Evolutionary conservation across 176 grass and related monocot species (phyloP).

Genomic region (Urochloa ruziziensis): DNA sequence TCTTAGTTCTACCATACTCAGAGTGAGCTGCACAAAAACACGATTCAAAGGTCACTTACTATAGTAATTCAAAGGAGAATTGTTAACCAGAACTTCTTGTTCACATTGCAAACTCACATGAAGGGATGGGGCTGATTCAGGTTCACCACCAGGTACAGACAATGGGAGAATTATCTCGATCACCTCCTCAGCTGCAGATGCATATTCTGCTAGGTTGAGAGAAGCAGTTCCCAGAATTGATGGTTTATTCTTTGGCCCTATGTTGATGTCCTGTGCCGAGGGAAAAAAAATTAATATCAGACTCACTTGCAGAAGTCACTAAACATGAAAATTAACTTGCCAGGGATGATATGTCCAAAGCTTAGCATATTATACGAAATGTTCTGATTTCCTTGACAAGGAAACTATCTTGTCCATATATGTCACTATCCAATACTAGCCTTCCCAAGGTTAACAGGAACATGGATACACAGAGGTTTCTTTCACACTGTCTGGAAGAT

Average conservation of each 20-base stretch:
- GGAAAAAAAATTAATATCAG: conserved; percentile 13
- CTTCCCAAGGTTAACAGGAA: conserved; percentile 11
- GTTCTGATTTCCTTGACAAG: conserved; percentile 8
- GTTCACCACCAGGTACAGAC: conserved; percentile 39
- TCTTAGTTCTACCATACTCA: conserved; percentile 62
- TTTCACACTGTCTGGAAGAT: conserved; percentile 7
- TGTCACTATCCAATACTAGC: background rate
- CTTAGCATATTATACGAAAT: background rate
- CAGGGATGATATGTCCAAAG: background rate
- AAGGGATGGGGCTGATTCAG: conserved; percentile 48
- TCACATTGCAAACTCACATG: conserved; percentile 64
- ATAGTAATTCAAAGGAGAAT: conserved; percentile 5
- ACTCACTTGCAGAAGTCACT: background rate
- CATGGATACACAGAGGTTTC: background rate
- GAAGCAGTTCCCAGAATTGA: conserved; percentile 66
- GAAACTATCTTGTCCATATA: conserved; percentile 6
- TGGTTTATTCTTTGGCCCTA: conserved; percentile 75
- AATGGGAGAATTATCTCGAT: conserved; percentile 76
- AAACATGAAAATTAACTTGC: conserved; percentile 1
- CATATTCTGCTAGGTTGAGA: conserved; percentile 74
- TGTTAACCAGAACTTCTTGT: background rate
- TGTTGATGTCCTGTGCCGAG: conserved; percentile 44
- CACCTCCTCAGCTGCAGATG: conserved; percentile 44
- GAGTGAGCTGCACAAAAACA: conserved; percentile 48
- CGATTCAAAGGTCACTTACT: conserved; percentile 23